Percentiles rank a stretch among this genome's conserved stretches.
These are phyloP conservation scores for Pseudopyricularia cyperi DNA, from an alignment of 2,329 filamentous ascomycete genomes.

Conservation along the genomic window DNA sequence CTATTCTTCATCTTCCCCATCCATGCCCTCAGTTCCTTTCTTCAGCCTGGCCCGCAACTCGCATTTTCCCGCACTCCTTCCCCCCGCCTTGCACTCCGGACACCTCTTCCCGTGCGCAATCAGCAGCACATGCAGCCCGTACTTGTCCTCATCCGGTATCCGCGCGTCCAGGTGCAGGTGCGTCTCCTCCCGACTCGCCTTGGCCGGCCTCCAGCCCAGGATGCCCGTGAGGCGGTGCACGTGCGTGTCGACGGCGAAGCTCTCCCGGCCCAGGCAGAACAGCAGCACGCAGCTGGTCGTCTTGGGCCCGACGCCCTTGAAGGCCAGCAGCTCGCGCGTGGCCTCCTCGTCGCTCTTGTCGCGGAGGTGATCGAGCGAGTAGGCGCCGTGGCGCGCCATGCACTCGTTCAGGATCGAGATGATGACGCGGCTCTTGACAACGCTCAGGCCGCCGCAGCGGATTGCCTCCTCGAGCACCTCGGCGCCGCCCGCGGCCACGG, in stretches of 20 bases:
- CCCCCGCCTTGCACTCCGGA: slow-evolving; percentile 5
- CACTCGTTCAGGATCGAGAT: slow-evolving; percentile 61
- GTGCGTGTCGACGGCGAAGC: slow-evolving; percentile 46
- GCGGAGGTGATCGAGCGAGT: slow-evolving; percentile 37
- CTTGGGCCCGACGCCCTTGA: slow-evolving; percentile 43
- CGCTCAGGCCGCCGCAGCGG: slow-evolving; percentile 55
- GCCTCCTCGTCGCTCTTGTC: slow-evolving; percentile 29
- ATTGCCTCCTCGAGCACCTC: slow-evolving; percentile 57
- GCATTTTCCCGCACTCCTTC: not conserved
- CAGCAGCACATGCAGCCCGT: slow-evolving; percentile 40
- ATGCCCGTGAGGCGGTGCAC: slow-evolving; percentile 37
- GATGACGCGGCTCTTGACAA: slow-evolving; percentile 59
- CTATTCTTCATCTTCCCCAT: too few species aligned
- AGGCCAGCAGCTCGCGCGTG: slow-evolving; percentile 35
- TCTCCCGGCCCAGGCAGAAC: slow-evolving; percentile 38
- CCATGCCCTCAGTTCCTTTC: not conserved
- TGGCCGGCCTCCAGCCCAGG: slow-evolving; percentile 41
- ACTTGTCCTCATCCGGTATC: slow-evolving; percentile 39
- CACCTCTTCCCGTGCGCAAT: slow-evolving; percentile 39
- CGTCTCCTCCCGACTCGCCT: slow-evolving; percentile 28
- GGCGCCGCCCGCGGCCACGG: slow-evolving; percentile 44
- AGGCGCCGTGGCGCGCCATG: slow-evolving; percentile 15
- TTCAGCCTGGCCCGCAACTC: not conserved
- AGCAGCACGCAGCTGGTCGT: slow-evolving; percentile 43
- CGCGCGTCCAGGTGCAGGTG: slow-evolving; percentile 40